Conservation (phyloP, 2,329 filamentous ascomycete genomes). For the Fusarium robinianum region DNA sequence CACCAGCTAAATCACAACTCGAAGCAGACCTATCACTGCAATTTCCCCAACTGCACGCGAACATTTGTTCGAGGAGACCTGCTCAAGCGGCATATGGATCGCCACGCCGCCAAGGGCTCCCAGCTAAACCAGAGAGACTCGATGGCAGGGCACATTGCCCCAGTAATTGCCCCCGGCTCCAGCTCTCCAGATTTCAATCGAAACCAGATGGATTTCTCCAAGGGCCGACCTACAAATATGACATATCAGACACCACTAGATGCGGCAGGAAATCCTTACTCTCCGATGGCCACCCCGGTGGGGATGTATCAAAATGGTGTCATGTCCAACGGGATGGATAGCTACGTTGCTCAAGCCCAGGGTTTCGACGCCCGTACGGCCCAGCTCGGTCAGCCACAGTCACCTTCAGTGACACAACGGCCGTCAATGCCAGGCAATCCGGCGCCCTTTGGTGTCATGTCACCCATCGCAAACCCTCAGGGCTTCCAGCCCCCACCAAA, state of each 20-base stretch:
- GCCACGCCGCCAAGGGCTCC: conserved; percentile 79
- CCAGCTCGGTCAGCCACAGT: conserved; percentile 37
- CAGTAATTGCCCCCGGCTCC: conserved; percentile 48
- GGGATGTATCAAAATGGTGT: conserved; percentile 33
- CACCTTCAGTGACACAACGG: conserved; percentile 49
- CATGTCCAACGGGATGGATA: conserved; percentile 45
- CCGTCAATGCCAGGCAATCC: conserved; percentile 53
- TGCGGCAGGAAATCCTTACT: conserved; percentile 50
- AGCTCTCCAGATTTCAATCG: conserved; percentile 55
- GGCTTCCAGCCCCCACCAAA: conserved; percentile 53
- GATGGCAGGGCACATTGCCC: conserved; percentile 42
- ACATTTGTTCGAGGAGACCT: conserved; percentile 94
- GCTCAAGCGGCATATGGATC: conserved; percentile 81
- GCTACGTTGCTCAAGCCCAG: conserved; percentile 48
- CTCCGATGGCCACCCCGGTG: conserved; percentile 51
- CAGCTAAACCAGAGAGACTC: conserved; percentile 75
- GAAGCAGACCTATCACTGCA: conserved; percentile 93
- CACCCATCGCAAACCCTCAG: conserved; percentile 56
- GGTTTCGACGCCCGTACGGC: conserved; percentile 39
- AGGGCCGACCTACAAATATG: conserved; percentile 45
- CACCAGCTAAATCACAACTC: conserved; percentile 96
- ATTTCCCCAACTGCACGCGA: conserved; percentile 86
- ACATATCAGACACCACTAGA: conserved; percentile 55
- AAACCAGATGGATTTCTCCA: conserved; percentile 46
- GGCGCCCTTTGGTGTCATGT: conserved; percentile 57